These are phyloP conservation scores for Filosporella fistucella DNA, from an alignment of 495 filamentous ascomycete genomes.

Conservation along the genomic window DNA sequence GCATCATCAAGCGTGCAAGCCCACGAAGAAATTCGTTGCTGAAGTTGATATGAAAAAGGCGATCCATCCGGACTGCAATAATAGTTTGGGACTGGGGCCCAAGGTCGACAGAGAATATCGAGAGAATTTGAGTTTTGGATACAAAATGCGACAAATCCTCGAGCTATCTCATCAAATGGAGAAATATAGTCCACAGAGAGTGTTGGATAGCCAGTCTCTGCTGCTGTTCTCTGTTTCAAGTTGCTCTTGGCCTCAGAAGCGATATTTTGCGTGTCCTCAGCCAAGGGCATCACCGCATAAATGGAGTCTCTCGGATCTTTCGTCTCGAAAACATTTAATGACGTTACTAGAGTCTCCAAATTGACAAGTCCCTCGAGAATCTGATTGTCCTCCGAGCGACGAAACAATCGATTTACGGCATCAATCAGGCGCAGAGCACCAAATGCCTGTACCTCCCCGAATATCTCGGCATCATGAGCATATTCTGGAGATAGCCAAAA, in stretches of 20 bases:
- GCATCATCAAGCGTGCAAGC: neutral
- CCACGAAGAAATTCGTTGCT: slow-evolving; percentile 6
- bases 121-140: slow-evolving; percentile 12
- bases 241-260: neutral
- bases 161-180: neutral
- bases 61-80: neutral
- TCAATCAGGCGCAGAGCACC: slow-evolving; percentile 31
- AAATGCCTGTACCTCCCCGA: slow-evolving; percentile 16
- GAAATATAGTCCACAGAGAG: slow-evolving; percentile 1
- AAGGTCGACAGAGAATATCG: slow-evolving; percentile 14
- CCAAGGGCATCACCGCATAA: slow-evolving; percentile 7
- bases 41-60: neutral
- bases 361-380: slow-evolving; percentile 9
- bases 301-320: slow-evolving; percentile 3
- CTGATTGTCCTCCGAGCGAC: slow-evolving; percentile 12
- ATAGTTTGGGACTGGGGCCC: slow-evolving; percentile 10
- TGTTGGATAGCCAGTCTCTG: neutral
- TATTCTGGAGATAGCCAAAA: slow-evolving; percentile 1
- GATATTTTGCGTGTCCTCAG: neutral
- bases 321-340: slow-evolving; percentile 5
- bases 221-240: neutral
- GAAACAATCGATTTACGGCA: slow-evolving; percentile 29
- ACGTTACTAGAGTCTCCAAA: slow-evolving; percentile 7
- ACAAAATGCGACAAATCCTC: slow-evolving; percentile 5
- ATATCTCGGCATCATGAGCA: slow-evolving; percentile 16